A percentile compares a stretch with the other conserved stretches of the same genome.
These are phyloP conservation scores for Lodderomyces theae DNA, from an alignment of 1,139 yeast genomes.

Conservation along the genomic window DNA sequence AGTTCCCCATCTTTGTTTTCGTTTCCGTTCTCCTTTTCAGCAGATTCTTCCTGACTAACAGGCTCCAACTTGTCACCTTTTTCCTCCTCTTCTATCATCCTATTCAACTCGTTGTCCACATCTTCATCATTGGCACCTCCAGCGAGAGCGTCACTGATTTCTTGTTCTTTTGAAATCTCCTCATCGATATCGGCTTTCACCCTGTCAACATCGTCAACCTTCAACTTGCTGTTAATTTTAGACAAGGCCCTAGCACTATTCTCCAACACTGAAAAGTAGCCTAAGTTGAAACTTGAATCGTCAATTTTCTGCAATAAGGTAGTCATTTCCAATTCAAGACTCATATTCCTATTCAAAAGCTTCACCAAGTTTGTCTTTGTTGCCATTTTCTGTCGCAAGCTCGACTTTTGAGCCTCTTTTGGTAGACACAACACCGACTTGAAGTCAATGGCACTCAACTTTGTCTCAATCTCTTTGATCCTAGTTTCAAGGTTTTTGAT, in stretches of 20 bases:
- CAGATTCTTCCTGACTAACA: too few species aligned
- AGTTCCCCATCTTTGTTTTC: conserved; percentile 5
- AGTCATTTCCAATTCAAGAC: conserved; percentile 35
- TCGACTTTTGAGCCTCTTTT: conserved; percentile 12
- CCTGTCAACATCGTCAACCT: conserved; percentile 29
- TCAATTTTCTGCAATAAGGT: conserved; percentile 43
- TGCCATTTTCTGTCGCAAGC: conserved; percentile 10
- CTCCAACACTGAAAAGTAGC: conserved; percentile 34
- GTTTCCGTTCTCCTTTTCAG: conserved; percentile 1
- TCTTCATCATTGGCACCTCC: conserved; percentile 22
- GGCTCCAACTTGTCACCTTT: background rate
- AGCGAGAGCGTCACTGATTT: conserved; percentile 34
- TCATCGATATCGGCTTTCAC: conserved; percentile 42
- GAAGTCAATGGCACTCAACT: conserved; percentile 23
- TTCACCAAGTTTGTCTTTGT: conserved; percentile 22
- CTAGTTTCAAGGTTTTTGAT: conserved; percentile 21
- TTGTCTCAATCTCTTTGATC: conserved; percentile 20
- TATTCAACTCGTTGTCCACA: conserved; percentile 32
- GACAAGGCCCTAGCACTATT: conserved; percentile 34
- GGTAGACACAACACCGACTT: conserved; percentile 11
- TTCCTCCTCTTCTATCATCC: conserved; percentile 6
- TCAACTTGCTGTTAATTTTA: conserved; percentile 30
- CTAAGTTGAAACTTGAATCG: conserved; percentile 44
- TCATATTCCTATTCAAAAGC: conserved; percentile 29
- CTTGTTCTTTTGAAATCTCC: conserved; percentile 32